Conservation (phyloP, 495 filamentous ascomycete species). For the Penicillium diatomitis region DNA sequence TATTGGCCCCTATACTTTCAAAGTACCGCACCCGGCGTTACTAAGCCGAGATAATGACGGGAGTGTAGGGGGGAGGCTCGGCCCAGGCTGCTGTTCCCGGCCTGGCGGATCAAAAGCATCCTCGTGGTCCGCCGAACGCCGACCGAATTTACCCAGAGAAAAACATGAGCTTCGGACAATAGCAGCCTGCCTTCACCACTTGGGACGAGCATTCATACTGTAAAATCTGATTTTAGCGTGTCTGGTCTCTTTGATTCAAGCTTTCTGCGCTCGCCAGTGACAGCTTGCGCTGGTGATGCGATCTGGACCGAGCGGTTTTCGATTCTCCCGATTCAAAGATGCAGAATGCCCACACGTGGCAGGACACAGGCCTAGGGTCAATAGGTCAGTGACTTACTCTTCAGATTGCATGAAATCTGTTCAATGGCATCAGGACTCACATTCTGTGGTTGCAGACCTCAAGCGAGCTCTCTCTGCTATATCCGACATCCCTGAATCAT, state of each 20-base stretch:
- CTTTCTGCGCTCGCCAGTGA: neutral
- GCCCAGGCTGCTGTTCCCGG: too few species aligned
- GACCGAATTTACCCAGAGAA: too few species aligned
- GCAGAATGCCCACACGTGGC: constrained; percentile 16
- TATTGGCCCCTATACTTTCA: neutral
- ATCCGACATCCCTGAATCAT: constrained; percentile 20
- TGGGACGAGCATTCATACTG: neutral
- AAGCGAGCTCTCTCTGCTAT: constrained; percentile 14
- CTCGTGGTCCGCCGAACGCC: constrained; percentile 10
- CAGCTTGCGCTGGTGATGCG: constrained; percentile 5
- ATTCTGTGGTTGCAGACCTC: constrained; percentile 7
- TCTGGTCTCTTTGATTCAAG: neutral
- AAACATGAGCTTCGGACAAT: too few species aligned
- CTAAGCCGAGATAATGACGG: constrained; percentile 12
- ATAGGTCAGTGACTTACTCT: constrained; percentile 4
- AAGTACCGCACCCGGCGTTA: constrained; percentile 6
- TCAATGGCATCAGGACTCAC: neutral
- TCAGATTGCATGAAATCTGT: neutral
- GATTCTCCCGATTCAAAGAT: constrained; percentile 11
- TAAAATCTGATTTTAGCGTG: neutral
- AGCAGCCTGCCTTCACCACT: too few species aligned
- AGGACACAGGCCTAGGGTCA: constrained; percentile 6
- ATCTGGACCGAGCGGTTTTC: neutral
- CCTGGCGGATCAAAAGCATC: constrained; percentile 19
- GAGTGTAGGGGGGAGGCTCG: too few species aligned